Percentiles rank a stretch among this genome's conserved stretches.
phyloP scores from a whole-genome alignment of 495 filamentous ascomycete species.

The Lepidopterella palustris region DNA sequence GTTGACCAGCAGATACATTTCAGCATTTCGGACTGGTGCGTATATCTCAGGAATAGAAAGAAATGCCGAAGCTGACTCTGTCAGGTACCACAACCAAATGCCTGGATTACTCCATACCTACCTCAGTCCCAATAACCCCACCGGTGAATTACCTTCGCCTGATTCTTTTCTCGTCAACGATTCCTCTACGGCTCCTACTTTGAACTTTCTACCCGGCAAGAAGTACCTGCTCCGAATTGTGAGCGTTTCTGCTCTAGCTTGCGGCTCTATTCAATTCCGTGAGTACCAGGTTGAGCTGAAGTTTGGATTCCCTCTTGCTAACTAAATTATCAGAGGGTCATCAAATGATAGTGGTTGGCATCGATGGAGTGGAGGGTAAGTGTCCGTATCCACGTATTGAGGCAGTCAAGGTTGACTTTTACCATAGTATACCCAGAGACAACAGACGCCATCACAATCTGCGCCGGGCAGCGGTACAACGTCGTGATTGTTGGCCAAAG shows the following conservation, averaged over 20 bases:
- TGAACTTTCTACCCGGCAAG: slow-evolving; percentile 14
- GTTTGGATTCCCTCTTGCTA: no score
- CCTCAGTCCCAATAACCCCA: slow-evolving; percentile 13
- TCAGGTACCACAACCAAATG: slow-evolving; percentile 22
- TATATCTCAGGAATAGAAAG: no score
- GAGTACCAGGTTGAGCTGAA: background rate
- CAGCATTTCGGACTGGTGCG: slow-evolving; percentile 25
- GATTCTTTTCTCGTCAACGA: slow-evolving; percentile 23
- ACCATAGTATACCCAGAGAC: background rate
- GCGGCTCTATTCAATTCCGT: slow-evolving; percentile 14
- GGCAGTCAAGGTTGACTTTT: background rate
- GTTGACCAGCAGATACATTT: slow-evolving; percentile 12
- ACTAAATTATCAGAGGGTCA: slow-evolving; percentile 5
- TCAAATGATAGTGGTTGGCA: slow-evolving; percentile 10
- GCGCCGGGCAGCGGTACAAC: slow-evolving; percentile 26
- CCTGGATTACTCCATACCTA: slow-evolving; percentile 11
- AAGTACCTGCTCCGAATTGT: slow-evolving; percentile 20
- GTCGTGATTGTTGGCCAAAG: slow-evolving; percentile 13
- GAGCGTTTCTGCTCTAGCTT: slow-evolving; percentile 10
- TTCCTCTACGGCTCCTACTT: slow-evolving; percentile 2
- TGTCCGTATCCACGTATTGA: background rate
- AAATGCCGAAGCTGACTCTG: no score
- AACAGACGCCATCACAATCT: slow-evolving; percentile 15
- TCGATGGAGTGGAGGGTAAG: slow-evolving; percentile 15
- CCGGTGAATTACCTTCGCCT: slow-evolving; percentile 12